A percentile compares a stretch with the other conserved stretches of the same genome.
Conservation (phyloP, 805 yeast species). For the Ascoidea tarda region DNA sequence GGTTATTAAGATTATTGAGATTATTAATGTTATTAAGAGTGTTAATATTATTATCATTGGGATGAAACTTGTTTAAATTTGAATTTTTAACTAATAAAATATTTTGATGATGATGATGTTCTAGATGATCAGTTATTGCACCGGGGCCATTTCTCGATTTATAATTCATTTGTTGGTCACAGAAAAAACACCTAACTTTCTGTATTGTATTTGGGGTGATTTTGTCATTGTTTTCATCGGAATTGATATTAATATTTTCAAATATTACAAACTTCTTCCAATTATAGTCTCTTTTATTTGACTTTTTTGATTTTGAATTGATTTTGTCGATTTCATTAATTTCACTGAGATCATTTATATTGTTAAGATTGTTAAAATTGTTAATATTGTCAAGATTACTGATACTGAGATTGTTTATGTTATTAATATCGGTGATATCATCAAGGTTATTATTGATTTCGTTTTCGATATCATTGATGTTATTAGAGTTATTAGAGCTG, state of each 20-base stretch:
- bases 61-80: not conserved
- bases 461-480: too few relatives aligned
- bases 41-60: not conserved
- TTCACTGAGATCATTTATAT: conserved; percentile 1
- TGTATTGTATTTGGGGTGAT: not conserved
- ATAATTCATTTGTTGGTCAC: conserved; percentile 6
- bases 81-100: not conserved
- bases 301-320: conserved; percentile 3
- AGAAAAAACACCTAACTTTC: conserved; percentile 5
- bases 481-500: too few relatives aligned
- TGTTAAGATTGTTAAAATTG: too few relatives aligned
- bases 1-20: not conserved
- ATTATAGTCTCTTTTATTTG: conserved; percentile 7
- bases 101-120: conserved; percentile 5
- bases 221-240: not conserved
- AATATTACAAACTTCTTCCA: not conserved
- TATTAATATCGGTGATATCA: too few relatives aligned
- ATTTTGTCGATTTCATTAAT: not conserved
- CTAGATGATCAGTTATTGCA: conserved; percentile 9
- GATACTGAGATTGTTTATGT: too few relatives aligned
- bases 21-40: not conserved
- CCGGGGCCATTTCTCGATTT: conserved; percentile 10
- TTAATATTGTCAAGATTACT: too few relatives aligned
- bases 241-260: conserved; percentile 1
- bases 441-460: too few relatives aligned